phyloP scores from a whole-genome alignment of 495 filamentous ascomycete species.

The Neurospora discreta region DNA sequence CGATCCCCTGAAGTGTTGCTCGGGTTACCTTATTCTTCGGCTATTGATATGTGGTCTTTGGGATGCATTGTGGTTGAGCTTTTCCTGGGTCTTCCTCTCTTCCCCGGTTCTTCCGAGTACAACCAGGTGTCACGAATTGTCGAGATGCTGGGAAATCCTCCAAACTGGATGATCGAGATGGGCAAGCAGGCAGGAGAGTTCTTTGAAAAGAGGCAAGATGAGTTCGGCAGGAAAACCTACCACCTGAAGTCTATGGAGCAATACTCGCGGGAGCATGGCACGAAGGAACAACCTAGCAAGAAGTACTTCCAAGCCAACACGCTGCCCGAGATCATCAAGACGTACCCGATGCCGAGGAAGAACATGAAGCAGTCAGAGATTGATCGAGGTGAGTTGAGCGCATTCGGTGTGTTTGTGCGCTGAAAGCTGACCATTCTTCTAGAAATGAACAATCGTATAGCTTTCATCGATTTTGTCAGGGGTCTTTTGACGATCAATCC shows the following conservation, averaged over 20 bases:
- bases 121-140: conserved; percentile 96
- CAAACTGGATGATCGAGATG: conserved; percentile 99
- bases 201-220: conserved; percentile 84
- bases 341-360: conserved; percentile 95
- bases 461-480: conserved; percentile 99
- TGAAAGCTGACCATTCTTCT: conserved; percentile 3
- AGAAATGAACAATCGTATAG: conserved; percentile 97
- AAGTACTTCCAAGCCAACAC: conserved; percentile 96
- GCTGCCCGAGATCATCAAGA: conserved; percentile 90
- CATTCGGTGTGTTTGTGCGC: neutral
- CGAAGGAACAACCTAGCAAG: conserved; percentile 98
- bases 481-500: conserved; percentile 91
- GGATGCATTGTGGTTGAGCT: conserved; percentile 98
- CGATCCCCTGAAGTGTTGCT: conserved; percentile 92
- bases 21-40: conserved; percentile 91
- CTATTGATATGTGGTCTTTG: conserved; percentile 99
- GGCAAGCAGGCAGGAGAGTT: conserved; percentile 97
- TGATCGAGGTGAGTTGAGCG: conserved; percentile 67
- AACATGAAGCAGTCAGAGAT: conserved; percentile 98
- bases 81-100: conserved; percentile 88
- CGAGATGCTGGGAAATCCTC: conserved; percentile 94
- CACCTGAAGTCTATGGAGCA: conserved; percentile 95
- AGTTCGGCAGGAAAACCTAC: conserved; percentile 83
- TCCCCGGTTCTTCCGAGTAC: conserved; percentile 97
- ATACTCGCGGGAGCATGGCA: conserved; percentile 87